Base-by-base conservation (phyloP, 805 yeast genomes). In the Lachancea meyersii region DNA sequence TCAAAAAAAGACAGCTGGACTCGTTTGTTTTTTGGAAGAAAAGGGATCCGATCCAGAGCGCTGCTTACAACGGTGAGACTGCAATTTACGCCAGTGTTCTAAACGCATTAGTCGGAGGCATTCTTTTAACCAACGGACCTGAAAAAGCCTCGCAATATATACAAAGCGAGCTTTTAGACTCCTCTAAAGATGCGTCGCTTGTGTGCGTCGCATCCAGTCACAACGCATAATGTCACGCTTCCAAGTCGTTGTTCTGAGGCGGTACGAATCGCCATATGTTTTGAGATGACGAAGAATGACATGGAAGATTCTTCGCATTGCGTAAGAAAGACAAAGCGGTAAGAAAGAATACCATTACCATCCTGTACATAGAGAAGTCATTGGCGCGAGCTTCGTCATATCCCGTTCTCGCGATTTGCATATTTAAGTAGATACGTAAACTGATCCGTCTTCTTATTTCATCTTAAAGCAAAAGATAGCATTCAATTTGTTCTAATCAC, bases 61-160 rank as follows among this genome's bases (percentile, higher is more conserved):
- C 72, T 35, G 69, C 64, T 47, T 58, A 55, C 37, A 77, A 76
- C 54, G 86, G 85, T 30, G 82, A 79, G 54, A 60, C 73, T 55
- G 67, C 73, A 45, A 74, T 79, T 10, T 67, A 71, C 45, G 73
- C 79, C 3, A 75, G 77, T 47, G 73, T 77, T 59, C 58, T 77
- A 47, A 69, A 69, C 53, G 81, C 91, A 4, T 63, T 83, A 43
- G 64, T 84, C 22, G 93, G 93, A 20, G 89, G 83, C 2, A 75
- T 84, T 40, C 69, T 81, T 27, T 65, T 77, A 26, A 68, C 71
- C 21, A 79, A 80, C 52, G 93, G 93, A 4, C 73, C 77, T 51
- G 50, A 47, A 3, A 71, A 60, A n/a, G 80, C 87, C 5, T 77
- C 73, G 49, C 63, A 69, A 46, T 84, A 80, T 53, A 73, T 84